Evolutionary conservation across 1,139 yeast genomes (phyloP), one percentile per base, ranked within the genome.

Genomic region (Arxiozyma slooffiae): DNA sequence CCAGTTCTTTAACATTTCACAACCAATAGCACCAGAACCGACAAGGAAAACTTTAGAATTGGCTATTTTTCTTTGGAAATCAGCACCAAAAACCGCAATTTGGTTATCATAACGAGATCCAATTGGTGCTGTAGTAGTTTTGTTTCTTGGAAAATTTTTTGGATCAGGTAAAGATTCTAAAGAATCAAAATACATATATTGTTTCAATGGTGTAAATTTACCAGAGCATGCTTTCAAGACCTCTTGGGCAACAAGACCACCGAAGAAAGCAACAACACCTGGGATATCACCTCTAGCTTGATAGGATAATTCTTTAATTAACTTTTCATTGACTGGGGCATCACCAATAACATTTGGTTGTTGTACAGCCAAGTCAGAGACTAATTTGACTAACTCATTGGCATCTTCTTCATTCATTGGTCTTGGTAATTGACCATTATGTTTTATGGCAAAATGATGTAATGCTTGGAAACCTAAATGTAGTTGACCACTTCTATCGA

Each of bases 11-110:
- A 92, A 76, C 94, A 94, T 92, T 72, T 92, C 99, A 72, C 99
- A 92, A 46, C 99, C 99, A 74, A 92, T 92, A 40, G 99, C 99
- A 66, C 99, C 99, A 2, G 97, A 81, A 48, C 99, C 99, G 42
- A 92, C 98, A 58, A 92, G 74, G 68, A 92, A 92, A 5, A 90
- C 88, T 64, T 79, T 84, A 57, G 86, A 73, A 67, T 90, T 87
- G 44, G 87, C 79, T 54, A 92, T 71, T 48, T 73, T 74, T 60
- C 84, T 80, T 63, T 87, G 92, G 71, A 79, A 88, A 42, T 79
- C 79, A 52, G 77, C 68, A 56, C 99, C 99, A 61, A 89, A 89
- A 1, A 92, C 96, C 4, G 97, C 97, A 62, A 89, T 85, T 71
- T 89, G 96, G 18, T 81, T 80, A 68, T 92, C 99, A 64, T 94